These are phyloP conservation scores for Exophiala lecanii-corni DNA, from an alignment of 2,329 filamentous ascomycete species.

Conservation along the genomic window DNA sequence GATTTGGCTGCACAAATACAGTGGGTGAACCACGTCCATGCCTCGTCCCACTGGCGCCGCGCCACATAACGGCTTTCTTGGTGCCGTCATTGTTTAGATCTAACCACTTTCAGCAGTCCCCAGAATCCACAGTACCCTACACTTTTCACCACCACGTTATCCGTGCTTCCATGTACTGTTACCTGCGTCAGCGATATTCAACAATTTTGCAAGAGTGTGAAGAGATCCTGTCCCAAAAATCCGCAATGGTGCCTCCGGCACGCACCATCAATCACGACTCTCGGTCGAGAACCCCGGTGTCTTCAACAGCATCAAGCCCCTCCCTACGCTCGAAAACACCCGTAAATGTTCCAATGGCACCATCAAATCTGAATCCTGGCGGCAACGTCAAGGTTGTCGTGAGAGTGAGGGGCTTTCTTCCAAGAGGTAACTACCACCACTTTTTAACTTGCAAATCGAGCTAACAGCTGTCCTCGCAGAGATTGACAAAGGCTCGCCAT, in stretches of 20 bases:
- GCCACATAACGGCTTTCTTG: background rate
- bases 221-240: slow-evolving; percentile 14
- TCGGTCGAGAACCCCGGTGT: slow-evolving; percentile 33
- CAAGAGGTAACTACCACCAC: slow-evolving; percentile 59
- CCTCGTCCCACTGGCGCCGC: too few relatives aligned
- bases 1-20: too few relatives aligned
- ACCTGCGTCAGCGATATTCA: slow-evolving; percentile 18
- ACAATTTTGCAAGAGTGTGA: slow-evolving; percentile 18
- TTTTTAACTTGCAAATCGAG: too few relatives aligned
- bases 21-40: too few relatives aligned
- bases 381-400: slow-evolving; percentile 82
- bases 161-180: slow-evolving; percentile 21
- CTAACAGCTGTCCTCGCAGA: slow-evolving; percentile 66
- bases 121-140: background rate
- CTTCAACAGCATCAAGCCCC: slow-evolving; percentile 71
- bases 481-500: slow-evolving; percentile 71
- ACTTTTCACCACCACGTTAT: background rate
- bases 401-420: slow-evolving; percentile 72
- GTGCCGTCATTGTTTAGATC: slow-evolving; percentile 23
- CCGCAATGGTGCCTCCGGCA: slow-evolving; percentile 22
- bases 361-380: slow-evolving; percentile 51
- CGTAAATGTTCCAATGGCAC: slow-evolving; percentile 50
- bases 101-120: slow-evolving; percentile 13
- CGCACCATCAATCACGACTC: slow-evolving; percentile 16
- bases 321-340: slow-evolving; percentile 70